A percentile compares a stretch with the other conserved stretches of the same genome.
phyloP scores from a whole-genome alignment of 139 green algal species.

The Ulvella scutata region DNA sequence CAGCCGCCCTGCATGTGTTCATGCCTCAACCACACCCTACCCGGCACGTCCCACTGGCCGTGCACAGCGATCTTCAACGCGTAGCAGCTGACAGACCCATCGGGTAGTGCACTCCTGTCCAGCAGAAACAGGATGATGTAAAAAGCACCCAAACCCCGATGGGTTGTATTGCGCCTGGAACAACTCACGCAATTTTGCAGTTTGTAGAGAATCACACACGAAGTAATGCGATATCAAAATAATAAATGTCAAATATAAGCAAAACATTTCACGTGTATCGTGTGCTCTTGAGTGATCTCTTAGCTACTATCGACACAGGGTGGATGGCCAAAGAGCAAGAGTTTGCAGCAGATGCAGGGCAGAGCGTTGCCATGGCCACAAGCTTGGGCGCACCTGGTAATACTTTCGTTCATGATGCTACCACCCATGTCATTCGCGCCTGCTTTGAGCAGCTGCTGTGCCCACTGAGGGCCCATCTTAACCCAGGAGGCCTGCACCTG shows the following conservation, averaged over 20 bases:
- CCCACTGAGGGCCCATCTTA: conserved; percentile 69
- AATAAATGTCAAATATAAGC: not conserved
- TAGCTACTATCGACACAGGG: not conserved
- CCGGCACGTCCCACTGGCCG: not conserved
- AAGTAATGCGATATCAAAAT: not conserved
- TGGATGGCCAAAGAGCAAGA: too few relatives aligned
- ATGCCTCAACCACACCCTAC: not conserved
- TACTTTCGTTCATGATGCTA: conserved; percentile 80
- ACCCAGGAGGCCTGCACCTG: conserved; percentile 52
- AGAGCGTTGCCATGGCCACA: not conserved
- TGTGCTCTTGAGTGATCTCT: not conserved
- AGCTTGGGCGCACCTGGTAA: conserved; percentile 40
- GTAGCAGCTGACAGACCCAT: not conserved
- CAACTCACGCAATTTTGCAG: too few relatives aligned
- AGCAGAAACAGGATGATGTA: too few relatives aligned
- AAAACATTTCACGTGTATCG: not conserved
- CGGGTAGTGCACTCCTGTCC: not conserved
- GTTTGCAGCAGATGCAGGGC: not conserved
- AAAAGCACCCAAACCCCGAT: not conserved
- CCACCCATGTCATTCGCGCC: conserved; percentile 89
- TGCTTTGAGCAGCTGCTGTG: conserved; percentile 39
- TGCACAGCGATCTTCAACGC: not conserved
- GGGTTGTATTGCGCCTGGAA: not conserved
- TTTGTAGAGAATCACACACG: not conserved
- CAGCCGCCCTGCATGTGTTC: conserved; percentile 12